Percentiles rank a stretch among this genome's conserved stretches.
phyloP scores from a whole-genome alignment of 1,139 yeast genomes.

The Pichia sorboxylosa region DNA sequence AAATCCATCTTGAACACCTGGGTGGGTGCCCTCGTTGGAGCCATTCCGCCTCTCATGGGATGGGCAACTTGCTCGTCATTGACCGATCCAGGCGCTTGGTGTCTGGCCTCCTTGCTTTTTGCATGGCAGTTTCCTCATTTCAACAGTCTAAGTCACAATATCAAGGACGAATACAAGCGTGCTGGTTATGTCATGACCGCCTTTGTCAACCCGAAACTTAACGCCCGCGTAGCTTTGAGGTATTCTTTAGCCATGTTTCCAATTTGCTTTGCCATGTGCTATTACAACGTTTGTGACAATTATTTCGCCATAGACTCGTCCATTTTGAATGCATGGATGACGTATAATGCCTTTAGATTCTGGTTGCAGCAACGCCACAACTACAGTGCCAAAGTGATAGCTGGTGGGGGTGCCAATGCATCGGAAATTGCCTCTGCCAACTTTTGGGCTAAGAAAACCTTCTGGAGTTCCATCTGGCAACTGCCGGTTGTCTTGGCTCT shows the following conservation, averaged over 20 bases:
- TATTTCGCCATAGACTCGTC: constrained; percentile 72
- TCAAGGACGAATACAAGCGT: constrained; percentile 73
- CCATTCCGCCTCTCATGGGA: constrained; percentile 98
- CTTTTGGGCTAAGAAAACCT: constrained; percentile 65
- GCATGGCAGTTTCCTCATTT: constrained; percentile 99
- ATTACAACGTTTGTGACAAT: constrained; percentile 74
- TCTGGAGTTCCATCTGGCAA: constrained; percentile 94
- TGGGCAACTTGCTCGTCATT: constrained; percentile 93
- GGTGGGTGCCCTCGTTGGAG: constrained; percentile 98
- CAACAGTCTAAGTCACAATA: constrained; percentile 80
- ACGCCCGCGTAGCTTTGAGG: constrained; percentile 87
- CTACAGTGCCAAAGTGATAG: constrained; percentile 27
- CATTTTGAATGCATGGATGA: constrained; percentile 73
- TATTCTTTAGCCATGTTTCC: constrained; percentile 90
- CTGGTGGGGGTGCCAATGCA: constrained; percentile 31
- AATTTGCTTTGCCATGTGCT: constrained; percentile 71
- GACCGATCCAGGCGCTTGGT: constrained; percentile 88
- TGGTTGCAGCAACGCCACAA: constrained; percentile 67
- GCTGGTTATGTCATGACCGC: constrained; percentile 98
- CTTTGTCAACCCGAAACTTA: constrained; percentile 79
- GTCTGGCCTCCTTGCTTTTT: constrained; percentile 75
- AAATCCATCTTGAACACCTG: constrained; percentile 81
- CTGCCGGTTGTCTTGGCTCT: constrained; percentile 79
- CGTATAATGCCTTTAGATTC: constrained; percentile 68
- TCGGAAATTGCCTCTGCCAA: constrained; percentile 51